phyloP scores from a whole-genome alignment of 805 yeast species.

The Dipodascopsis tothii region DNA sequence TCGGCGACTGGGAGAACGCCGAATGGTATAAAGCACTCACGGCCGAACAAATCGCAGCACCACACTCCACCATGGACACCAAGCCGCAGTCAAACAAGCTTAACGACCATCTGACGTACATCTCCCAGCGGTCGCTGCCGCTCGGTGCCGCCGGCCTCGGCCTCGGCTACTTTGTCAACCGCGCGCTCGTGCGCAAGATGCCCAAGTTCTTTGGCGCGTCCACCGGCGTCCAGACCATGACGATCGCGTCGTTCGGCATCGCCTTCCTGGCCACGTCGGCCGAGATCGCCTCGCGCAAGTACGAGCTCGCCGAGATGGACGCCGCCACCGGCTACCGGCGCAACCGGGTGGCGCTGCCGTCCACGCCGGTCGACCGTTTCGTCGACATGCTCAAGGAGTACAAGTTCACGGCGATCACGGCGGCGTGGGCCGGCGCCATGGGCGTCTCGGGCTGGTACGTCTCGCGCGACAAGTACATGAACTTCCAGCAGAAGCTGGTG shows the following conservation, averaged over 20 bases:
- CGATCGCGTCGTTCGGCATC: slow-evolving; percentile 12
- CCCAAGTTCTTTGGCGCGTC: slow-evolving; percentile 8
- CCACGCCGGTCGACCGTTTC: slow-evolving; percentile 15
- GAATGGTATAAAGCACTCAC: no score
- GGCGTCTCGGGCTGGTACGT: slow-evolving; percentile 72
- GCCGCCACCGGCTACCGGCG: slow-evolving; percentile 18
- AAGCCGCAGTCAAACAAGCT: no score
- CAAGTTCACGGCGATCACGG: slow-evolving; percentile 44
- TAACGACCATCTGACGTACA: slow-evolving; percentile 5
- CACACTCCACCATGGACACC: no score
- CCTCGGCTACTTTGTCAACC: slow-evolving; percentile 10
- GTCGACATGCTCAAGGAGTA: slow-evolving; percentile 11
- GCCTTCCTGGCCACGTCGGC: slow-evolving; percentile 16
- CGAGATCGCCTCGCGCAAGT: slow-evolving; percentile 17
- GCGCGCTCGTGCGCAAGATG: slow-evolving; percentile 4
- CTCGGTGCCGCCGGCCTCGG: slow-evolving; percentile 13
- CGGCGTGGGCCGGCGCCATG: slow-evolving; percentile 73
- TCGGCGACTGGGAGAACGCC: no score
- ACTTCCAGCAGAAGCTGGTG: slow-evolving; percentile 70
- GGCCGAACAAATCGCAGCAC: no score
- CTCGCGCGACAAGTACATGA: slow-evolving; percentile 66
- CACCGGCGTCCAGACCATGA: slow-evolving; percentile 13
- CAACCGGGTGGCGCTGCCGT: slow-evolving; percentile 9
- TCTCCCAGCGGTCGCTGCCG: slow-evolving; percentile 17
- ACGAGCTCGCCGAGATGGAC: slow-evolving; percentile 25